Evolutionary conservation across 345 rosid genomes (phyloP).

Genomic region (Clausena lansium): DNA sequence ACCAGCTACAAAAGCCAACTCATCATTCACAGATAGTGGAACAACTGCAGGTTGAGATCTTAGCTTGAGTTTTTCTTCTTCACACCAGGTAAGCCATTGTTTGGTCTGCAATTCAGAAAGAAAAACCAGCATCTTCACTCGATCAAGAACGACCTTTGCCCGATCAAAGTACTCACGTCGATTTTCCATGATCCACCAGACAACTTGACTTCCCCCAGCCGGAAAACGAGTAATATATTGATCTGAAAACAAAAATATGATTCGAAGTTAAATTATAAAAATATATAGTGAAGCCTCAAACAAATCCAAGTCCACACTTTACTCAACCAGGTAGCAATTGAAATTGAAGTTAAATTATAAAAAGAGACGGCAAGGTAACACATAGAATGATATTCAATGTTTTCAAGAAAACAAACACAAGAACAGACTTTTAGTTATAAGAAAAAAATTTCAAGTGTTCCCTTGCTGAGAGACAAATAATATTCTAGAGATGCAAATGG

Average conservation of each 20-base stretch:
- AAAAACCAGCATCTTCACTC: slow-evolving; percentile 81
- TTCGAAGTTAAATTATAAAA: no score
- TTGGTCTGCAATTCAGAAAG: slow-evolving; percentile 80
- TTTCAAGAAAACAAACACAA: background rate
- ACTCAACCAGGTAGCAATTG: background rate
- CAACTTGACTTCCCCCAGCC: slow-evolving; percentile 92
- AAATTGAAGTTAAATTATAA: background rate
- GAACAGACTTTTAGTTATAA: background rate
- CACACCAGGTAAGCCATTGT: slow-evolving; percentile 92
- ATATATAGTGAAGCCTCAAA: slow-evolving; percentile 1
- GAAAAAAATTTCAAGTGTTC: background rate
- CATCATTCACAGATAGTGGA: slow-evolving; percentile 89
- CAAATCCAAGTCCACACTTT: background rate
- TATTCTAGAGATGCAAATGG: background rate
- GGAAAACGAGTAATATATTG: slow-evolving; percentile 83
- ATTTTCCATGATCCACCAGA: slow-evolving; percentile 99
- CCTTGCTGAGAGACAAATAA: background rate
- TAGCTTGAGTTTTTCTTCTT: slow-evolving; percentile 73
- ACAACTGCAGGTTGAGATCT: slow-evolving; percentile 80
- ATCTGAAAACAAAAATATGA: slow-evolving; percentile 48
- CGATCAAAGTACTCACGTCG: slow-evolving; percentile 89
- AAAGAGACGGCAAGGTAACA: background rate
- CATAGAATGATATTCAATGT: background rate
- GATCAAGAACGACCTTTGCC: slow-evolving; percentile 64
- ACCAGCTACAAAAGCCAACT: slow-evolving; percentile 91